Base-by-base conservation (phyloP, 2,329 filamentous ascomycete genomes). In the Ceratocystiopsis minuta region DNA sequence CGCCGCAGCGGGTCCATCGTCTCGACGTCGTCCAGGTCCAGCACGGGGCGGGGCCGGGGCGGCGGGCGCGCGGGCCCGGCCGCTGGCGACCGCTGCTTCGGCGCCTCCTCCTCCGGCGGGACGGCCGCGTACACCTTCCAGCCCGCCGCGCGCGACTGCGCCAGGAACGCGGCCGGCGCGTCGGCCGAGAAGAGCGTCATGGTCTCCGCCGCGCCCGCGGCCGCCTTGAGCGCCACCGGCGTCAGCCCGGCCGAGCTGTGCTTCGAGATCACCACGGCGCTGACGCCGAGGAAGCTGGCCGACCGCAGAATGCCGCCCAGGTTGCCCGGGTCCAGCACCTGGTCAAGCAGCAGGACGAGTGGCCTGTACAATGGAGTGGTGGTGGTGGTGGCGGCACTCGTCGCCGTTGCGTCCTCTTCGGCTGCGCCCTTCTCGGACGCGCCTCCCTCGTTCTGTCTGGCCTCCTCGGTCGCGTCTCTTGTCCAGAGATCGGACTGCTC, bases 291-390 rank as follows among this genome's bases (percentile, higher is more conserved):
- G 57, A 90, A 96, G 53, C 84, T 80, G 3, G 86, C 85, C 6
- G 84, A 84, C 33, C 90, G 80, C 36, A 96, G 68, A 45, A 96
- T 88, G 17, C 78, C 85, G 36, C 90, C 90, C 1, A 96, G 64
- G 54, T 98, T 98, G 20, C 84, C 86, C 0, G 86, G 81, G 53
- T 98, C 88, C 11, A 85, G 62, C 34, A 92, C 77, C 42, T 79
- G 72, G 50, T 90, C 79, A 2, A 90, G 64, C 31, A 88, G 61
- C 2, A 92, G 62, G 10, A 92, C 65, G 28, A 92, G 66, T 0
- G 84, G 84, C 40, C 78, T 72, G 42, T 72, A 64, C 51, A 16
- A 11, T 11, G 1, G 36, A 5, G 16, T 4, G 36, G 18, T 2
- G 32, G 15, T 12, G 13, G 32, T 13, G 32, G 13, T 4, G 13